phyloP scores from a whole-genome alignment of 805 yeast species.

The Kodamaea laetipori region DNA sequence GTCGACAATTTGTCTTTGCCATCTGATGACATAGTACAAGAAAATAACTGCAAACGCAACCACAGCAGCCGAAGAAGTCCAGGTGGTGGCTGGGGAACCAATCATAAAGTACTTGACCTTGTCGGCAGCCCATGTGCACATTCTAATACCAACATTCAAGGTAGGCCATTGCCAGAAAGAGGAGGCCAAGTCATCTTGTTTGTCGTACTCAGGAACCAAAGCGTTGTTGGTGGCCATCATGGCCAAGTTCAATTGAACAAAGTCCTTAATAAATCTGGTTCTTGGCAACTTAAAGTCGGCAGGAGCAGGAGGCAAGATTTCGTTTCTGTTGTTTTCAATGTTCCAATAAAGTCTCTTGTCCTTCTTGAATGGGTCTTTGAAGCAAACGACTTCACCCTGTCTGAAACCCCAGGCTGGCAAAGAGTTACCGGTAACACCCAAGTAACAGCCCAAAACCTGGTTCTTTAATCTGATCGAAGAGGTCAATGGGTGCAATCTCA shows the following conservation, averaged over 20 bases:
- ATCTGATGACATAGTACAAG: conserved; percentile 44
- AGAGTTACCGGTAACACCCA: conserved; percentile 76
- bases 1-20: conserved; percentile 73
- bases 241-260: conserved; percentile 72
- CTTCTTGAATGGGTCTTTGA: conserved; percentile 61
- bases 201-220: conserved; percentile 74
- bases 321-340: conserved; percentile 69
- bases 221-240: conserved; percentile 90
- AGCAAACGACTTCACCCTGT: conserved; percentile 94
- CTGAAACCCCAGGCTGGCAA: conserved; percentile 98
- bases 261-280: conserved; percentile 76
- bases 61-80: conserved; percentile 68
- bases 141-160: conserved; percentile 71
- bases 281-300: conserved; percentile 67
- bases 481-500: conserved; percentile 73
- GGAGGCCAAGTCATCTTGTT: conserved; percentile 70
- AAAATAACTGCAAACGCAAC: conserved; percentile 52
- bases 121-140: conserved; percentile 69
- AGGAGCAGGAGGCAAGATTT: conserved; percentile 58
- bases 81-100: conserved; percentile 69
- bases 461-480: conserved; percentile 78
- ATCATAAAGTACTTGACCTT: conserved; percentile 64
- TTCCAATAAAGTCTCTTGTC: conserved; percentile 92
- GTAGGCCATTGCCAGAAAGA: conserved; percentile 89
- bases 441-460: conserved; percentile 72